phyloP scores from a whole-genome alignment of 179 eudicot genomes.

The Vitellaria paradoxa region DNA sequence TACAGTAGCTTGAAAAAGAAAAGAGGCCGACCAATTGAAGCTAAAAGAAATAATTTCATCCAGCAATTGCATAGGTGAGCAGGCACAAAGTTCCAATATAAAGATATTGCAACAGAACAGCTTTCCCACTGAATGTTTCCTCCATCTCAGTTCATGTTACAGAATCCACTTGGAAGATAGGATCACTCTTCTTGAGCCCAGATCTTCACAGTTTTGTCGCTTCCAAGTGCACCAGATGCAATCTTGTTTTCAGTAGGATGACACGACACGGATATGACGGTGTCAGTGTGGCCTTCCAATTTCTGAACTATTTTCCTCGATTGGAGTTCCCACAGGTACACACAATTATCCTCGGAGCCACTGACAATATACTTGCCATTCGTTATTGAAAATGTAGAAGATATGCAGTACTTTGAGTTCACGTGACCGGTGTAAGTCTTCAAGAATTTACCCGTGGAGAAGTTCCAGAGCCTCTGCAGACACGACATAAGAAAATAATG shows the following conservation, averaged over 20 bases:
- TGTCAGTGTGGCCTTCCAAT: slow-evolving; percentile 92
- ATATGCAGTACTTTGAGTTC: slow-evolving; percentile 83
- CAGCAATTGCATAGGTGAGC: neutral
- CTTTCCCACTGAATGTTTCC: neutral
- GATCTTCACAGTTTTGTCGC: slow-evolving; percentile 74
- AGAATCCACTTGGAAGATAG: neutral
- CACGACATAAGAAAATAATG: slow-evolving; percentile 9
- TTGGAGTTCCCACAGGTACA: slow-evolving; percentile 95
- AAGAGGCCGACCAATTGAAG: neutral
- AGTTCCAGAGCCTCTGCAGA: slow-evolving; percentile 89
- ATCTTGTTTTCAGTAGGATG: slow-evolving; percentile 88
- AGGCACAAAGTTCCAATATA: neutral
- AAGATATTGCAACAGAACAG: neutral
- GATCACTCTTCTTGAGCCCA: slow-evolving; percentile 76
- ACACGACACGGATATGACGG: slow-evolving; percentile 77
- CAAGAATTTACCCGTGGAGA: slow-evolving; percentile 80
- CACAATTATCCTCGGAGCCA: slow-evolving; percentile 88
- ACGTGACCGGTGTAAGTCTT: slow-evolving; percentile 88
- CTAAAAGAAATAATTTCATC: neutral
- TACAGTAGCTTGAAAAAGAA: neutral
- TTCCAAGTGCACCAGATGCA: slow-evolving; percentile 80
- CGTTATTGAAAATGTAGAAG: slow-evolving; percentile 75
- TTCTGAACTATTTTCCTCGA: slow-evolving; percentile 79
- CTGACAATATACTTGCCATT: slow-evolving; percentile 90
- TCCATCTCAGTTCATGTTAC: neutral